Evolutionary conservation across 305 asterid genomes (phyloP), one percentile per base, ranked within the genome.

Genomic region (Stenogyne calaminthoides): DNA sequence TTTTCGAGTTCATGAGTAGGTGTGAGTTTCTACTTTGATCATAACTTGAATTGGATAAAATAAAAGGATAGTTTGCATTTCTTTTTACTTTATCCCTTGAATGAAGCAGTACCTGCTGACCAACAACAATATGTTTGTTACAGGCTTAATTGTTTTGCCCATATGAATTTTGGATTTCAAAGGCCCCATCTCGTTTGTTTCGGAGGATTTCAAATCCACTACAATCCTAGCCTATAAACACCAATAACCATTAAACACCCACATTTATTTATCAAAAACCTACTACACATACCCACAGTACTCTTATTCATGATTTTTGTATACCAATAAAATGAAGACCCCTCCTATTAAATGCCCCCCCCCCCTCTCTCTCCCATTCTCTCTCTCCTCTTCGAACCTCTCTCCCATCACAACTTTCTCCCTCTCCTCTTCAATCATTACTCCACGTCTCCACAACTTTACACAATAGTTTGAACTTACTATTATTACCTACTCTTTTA

Each of bases 21-120:
- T 18, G 46, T 37, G 66, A 39, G 34, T 56, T 57, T 64, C 65
- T 7, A 46, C 39, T 57, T 62, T 44, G 67, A 37, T 78, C 60
- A 64, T 9, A 56, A 49, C 29, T 18, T 42, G 47, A 20, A 32
- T 51, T 8, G 56, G 11, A 32, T 32, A 32, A 32, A 32, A 32
- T 32, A 32, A 32, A 32, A 32, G 2, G 36, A 32, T 22, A 40
- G 32, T 29, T 29, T 15, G 27, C 60, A 25, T 54, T 51, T 34
- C 47, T 9, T 52, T 34, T 32, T 36, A 55, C 22, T 18, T 52
- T 7, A 32, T 68, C 64, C 36, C 52, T 15, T 15, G 37, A 54
- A 51, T 68, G 64, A 29, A 36, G 52, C 47, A 34, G 16, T 11
- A 12, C 51, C 51, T 12, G 51, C 51, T 44, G 16, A n/a, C 51